phyloP scores from a whole-genome alignment of 257 asterid species.

The Lycium barbarum region DNA sequence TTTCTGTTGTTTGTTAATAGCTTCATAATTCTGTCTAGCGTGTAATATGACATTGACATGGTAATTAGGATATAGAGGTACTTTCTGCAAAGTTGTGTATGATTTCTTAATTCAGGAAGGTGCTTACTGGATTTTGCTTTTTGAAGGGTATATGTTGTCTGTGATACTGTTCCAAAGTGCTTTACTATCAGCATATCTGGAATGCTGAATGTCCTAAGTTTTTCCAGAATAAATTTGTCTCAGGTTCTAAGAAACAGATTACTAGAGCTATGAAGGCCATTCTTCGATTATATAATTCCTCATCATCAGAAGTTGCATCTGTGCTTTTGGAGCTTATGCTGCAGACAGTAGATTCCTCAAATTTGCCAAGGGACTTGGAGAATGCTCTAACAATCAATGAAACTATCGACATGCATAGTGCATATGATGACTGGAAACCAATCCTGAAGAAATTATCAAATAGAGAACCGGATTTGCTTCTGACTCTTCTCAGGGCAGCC shows the following conservation, averaged over 20 bases:
- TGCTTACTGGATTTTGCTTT: background rate
- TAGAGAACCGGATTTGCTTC: slow-evolving; percentile 70
- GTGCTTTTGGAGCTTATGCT: slow-evolving; percentile 73
- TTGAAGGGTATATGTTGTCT: slow-evolving; percentile 24
- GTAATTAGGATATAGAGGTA: background rate
- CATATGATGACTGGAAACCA: slow-evolving; percentile 71
- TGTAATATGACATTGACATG: slow-evolving; percentile 2
- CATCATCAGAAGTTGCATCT: slow-evolving; percentile 69
- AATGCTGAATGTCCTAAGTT: background rate
- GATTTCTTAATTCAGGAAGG: background rate
- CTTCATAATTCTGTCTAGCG: background rate
- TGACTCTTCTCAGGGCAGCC: slow-evolving; percentile 62
- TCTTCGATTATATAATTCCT: slow-evolving; percentile 73
- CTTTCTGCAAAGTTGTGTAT: slow-evolving; percentile 19
- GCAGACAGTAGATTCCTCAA: slow-evolving; percentile 58
- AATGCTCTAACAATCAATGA: slow-evolving; percentile 36
- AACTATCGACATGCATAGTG: slow-evolving; percentile 40
- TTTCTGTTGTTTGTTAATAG: background rate
- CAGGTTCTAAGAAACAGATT: slow-evolving; percentile 80
- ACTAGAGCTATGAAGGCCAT: slow-evolving; percentile 60
- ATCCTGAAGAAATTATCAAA: slow-evolving; percentile 70
- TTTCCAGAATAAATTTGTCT: slow-evolving; percentile 28
- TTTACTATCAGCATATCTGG: background rate
- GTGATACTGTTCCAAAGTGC: background rate
- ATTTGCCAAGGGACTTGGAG: slow-evolving; percentile 38